These are phyloP conservation scores for Cryphonectria japonica DNA, from an alignment of 2,329 filamentous ascomycete genomes.

Conservation along the genomic window DNA sequence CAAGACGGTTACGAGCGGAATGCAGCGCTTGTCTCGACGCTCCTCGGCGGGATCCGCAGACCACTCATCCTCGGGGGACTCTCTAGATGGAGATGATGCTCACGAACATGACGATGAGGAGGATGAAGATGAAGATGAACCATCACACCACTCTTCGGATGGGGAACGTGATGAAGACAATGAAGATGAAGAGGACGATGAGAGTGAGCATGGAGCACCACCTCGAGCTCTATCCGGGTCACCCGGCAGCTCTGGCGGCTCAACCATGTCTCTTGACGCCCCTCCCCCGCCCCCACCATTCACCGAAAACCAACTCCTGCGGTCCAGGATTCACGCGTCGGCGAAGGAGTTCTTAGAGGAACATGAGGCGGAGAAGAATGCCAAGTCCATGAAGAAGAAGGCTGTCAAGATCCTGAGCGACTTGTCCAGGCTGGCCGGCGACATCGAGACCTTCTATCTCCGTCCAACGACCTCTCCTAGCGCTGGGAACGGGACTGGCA, in stretches of 20 bases:
- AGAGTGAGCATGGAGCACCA: slow-evolving; percentile 49
- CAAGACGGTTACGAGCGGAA: slow-evolving; percentile 31
- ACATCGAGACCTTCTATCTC: slow-evolving; percentile 75
- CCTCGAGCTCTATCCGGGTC: slow-evolving; percentile 68
- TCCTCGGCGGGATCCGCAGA: slow-evolving; percentile 36
- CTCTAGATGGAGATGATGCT: slow-evolving; percentile 52
- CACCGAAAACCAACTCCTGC: slow-evolving; percentile 60
- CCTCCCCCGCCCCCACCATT: slow-evolving; percentile 51
- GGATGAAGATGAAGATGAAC: slow-evolving; percentile 49
- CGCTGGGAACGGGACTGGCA: slow-evolving; percentile 55
- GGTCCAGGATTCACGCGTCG: slow-evolving; percentile 73
- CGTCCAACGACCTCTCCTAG: slow-evolving; percentile 50
- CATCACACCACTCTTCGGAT: slow-evolving; percentile 40
- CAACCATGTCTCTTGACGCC: slow-evolving; percentile 66
- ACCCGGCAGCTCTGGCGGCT: slow-evolving; percentile 66
- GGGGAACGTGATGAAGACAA: slow-evolving; percentile 53
- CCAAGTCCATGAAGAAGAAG: slow-evolving; percentile 75
- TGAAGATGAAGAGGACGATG: slow-evolving; percentile 58
- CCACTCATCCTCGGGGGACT: slow-evolving; percentile 31
- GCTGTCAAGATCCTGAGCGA: slow-evolving; percentile 75
- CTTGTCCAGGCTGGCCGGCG: slow-evolving; percentile 70
- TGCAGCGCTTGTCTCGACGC: slow-evolving; percentile 38
- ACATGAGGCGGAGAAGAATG: slow-evolving; percentile 77
- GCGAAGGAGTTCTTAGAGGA: slow-evolving; percentile 83
- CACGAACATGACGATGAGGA: slow-evolving; percentile 57